Evolutionary conservation across 106 monocot genomes (phyloP), one percentile per base, ranked within the genome.

Genomic region (Triglochin maritima): DNA sequence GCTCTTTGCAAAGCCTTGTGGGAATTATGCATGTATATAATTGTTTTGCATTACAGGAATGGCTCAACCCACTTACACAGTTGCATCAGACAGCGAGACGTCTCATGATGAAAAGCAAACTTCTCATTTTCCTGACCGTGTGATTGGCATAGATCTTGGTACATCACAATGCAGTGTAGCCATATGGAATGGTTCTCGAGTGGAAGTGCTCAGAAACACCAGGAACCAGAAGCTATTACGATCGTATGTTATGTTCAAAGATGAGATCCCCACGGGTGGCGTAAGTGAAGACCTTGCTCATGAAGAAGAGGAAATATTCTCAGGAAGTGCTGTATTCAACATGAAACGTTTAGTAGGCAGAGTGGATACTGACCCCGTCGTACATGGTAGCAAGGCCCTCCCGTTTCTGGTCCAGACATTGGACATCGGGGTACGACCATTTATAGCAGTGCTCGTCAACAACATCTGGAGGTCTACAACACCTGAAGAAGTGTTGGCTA

Each of bases 91-190:
- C 63, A 82, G 84, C 56, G 91, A 91, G 73, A 80, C 81, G 55
- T 80, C 84, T 9, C 73, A 78, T 57, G 87, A 82, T 0, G 87
- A 82, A 10, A 82, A 74, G 15, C 9, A 49, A 13, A 69, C 70
- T 7, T 68, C 63, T 47, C 2, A 53, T 47, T 82, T 82, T 47
- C 73, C 80, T 29, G 78, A 91, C 14, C 6, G 76, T 74, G 84
- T 87, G 9, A 70, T 91, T 57, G 91, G 87, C 9, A 87, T 91
- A 15, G 87, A 91, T 49, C 78, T 91, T 44, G 87, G 91, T 17
- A 91, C 91, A 54, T 91, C 91, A 67, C 84, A 91, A 56, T 91
- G 87, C 72, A 82, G 82, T 63, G 75, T 91, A 56, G 87, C 82
- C 45, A 73, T 84, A 51, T 91, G 91, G 91, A 87, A 84, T 71